Evolutionary conservation across 208 protist genomes (phyloP), one percentile per base, ranked within the genome.

Genomic region (Trypanosoma brucei): DNA sequence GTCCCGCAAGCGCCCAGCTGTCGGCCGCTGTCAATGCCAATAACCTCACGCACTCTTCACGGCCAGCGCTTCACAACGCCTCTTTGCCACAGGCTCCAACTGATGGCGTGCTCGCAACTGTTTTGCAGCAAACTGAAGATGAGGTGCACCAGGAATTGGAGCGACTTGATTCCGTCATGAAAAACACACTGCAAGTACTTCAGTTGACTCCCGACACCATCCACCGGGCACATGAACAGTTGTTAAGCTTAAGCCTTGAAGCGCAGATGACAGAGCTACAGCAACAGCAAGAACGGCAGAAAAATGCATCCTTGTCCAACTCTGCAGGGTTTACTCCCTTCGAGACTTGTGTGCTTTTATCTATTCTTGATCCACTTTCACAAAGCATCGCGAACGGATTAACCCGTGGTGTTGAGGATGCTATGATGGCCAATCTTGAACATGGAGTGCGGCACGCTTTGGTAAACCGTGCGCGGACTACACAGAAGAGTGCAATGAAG

Each of bases 181-280:
- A 76, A 46, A 95, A 91, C 83, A 83, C 85, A 36, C 62, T 59
- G 1, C 68, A 95, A 45, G 88, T 95, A 35, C 67, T 90, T 7
- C 49, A 83, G 64, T 75, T 95, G 33, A 81, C 83, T 0, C 84
- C 86, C 0, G 78, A 81, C 8, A 82, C 84, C 62, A 59, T 93
- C 55, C 54, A 65, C 49, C 79, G 84, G 37, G 89, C 91, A 45
- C 81, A 91, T 56, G 75, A 90, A 59, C 80, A 91, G 72, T 76
- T 95, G 31, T 54, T 95, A 37, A 81, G 76, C 48, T 68, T 95
- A 9, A 77, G 84, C 7, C 73, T 95, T 36, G 86, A 95, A 73
- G 89, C 89, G 52, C 86, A 95, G 75, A 95, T 95, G 84, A 92
- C 89, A 48, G 82, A 92, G 76, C 78, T 95, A 38, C 86, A 93